These are phyloP conservation scores for Volutella citrinella DNA, from an alignment of 2,329 filamentous ascomycete genomes.

Conservation along the genomic window DNA sequence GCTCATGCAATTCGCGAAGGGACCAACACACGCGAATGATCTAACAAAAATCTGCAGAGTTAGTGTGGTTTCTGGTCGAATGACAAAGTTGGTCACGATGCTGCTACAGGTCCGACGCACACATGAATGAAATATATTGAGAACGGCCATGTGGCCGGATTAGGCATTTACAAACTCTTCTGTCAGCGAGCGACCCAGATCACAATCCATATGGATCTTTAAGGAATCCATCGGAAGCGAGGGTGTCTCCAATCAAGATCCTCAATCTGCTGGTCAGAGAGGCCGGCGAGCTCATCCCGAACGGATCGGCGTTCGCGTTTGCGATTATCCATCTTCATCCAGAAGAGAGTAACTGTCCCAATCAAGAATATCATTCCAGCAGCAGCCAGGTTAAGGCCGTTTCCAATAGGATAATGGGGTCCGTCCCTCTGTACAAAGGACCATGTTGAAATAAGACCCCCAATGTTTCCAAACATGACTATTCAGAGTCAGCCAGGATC, in stretches of 20 bases:
- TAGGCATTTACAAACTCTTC: too few species aligned
- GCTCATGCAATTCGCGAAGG: too few species aligned
- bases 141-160: too few species aligned
- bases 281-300: conserved; percentile 47
- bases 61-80: too few species aligned
- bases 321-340: conserved; percentile 62
- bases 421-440: conserved; percentile 59
- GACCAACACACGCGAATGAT: too few species aligned
- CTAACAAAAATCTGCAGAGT: too few species aligned
- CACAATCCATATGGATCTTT: too few species aligned
- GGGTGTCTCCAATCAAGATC: conserved; percentile 66
- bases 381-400: conserved; percentile 58
- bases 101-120: too few species aligned
- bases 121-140: too few species aligned
- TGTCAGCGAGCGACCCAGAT: too few species aligned
- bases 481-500: conserved; percentile 16
- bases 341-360: conserved; percentile 46
- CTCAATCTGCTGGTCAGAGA: conserved; percentile 50
- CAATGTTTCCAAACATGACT: conserved; percentile 40
- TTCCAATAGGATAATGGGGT: conserved; percentile 66
- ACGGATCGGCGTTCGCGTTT: conserved; percentile 22
- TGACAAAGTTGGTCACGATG: too few species aligned
- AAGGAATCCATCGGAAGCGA: conserved; percentile 53
- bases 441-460: conserved; percentile 65
- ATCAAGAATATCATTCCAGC: conserved; percentile 48